These are phyloP conservation scores for Cystofilobasidium macerans DNA, from an alignment of 768 basidiomycete genomes.

Conservation along the genomic window DNA sequence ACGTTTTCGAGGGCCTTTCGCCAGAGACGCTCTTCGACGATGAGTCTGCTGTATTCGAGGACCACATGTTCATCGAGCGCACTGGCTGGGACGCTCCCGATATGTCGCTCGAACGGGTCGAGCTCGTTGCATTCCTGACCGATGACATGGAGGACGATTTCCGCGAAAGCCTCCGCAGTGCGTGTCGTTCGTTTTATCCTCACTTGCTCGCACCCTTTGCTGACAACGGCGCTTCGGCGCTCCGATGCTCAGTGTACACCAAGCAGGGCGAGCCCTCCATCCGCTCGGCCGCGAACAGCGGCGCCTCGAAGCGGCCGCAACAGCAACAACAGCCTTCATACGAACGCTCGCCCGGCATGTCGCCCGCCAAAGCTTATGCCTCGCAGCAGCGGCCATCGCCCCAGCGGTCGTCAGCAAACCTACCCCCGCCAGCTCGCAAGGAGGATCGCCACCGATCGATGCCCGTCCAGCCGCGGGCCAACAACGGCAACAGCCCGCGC, in stretches of 20 bases:
- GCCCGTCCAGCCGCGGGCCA: not conserved
- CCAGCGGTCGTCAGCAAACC: not conserved
- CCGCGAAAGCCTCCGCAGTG: constrained; percentile 13
- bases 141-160: constrained; percentile 26
- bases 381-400: constrained; percentile 1
- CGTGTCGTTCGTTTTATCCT: not conserved
- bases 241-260: constrained; percentile 16
- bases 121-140: constrained; percentile 24
- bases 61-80: constrained; percentile 10
- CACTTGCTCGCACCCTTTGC: not conserved
- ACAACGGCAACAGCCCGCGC: not conserved
- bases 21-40: constrained; percentile 23
- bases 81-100: not conserved
- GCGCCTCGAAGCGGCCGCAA: not conserved
- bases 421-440: not conserved
- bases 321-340: not conserved
- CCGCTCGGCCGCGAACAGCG: not conserved
- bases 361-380: not conserved
- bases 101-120: constrained; percentile 13
- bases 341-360: not conserved
- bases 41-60: constrained; percentile 12
- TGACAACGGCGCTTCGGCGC: not conserved
- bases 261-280: not conserved
- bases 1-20: constrained; percentile 21
- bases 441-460: not conserved